Evolutionary conservation across 1,284 basidiomycete species (phyloP).

Genomic region (Lentinula novae-zelandiae): DNA sequence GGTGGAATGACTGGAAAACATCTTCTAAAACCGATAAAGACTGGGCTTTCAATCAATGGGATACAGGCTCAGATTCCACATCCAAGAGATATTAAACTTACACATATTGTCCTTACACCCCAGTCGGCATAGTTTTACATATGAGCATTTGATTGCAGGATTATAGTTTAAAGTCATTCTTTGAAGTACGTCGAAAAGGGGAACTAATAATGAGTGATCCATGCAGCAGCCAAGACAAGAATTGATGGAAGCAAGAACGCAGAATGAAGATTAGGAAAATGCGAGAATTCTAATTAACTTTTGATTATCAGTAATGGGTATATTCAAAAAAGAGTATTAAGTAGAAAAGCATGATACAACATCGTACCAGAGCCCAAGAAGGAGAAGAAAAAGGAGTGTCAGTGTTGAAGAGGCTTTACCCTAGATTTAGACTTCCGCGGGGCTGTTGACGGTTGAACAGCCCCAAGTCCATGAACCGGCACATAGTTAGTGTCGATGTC

Average conservation of each 20-base stretch:
- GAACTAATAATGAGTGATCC: not conserved
- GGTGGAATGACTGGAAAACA: constrained; percentile 41
- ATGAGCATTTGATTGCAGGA: too few relatives aligned
- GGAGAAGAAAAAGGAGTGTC: constrained; percentile 1
- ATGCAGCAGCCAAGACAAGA: not conserved
- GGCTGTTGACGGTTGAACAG: constrained; percentile 37
- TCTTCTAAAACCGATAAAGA: constrained; percentile 22
- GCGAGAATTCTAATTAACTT: not conserved
- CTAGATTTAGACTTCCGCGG: constrained; percentile 46
- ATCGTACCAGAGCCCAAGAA: constrained; percentile 5
- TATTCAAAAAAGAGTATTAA: not conserved
- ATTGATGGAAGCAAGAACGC: constrained; percentile 3
- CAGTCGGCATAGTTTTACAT: too few relatives aligned
- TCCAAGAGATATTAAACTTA: constrained; percentile 10
- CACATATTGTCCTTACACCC: not conserved
- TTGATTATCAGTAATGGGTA: not conserved
- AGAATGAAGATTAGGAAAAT: not conserved
- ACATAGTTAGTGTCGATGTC: constrained; percentile 72
- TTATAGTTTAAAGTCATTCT: not conserved
- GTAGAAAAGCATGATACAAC: not conserved
- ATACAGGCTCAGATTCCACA: constrained; percentile 8
- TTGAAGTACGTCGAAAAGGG: constrained; percentile 1
- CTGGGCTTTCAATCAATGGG: constrained; percentile 43
- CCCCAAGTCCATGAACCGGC: constrained; percentile 74
- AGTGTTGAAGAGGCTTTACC: constrained; percentile 37